phyloP scores from a whole-genome alignment of 441 rosid genomes.

The Cnidoscolus chayamansa region DNA sequence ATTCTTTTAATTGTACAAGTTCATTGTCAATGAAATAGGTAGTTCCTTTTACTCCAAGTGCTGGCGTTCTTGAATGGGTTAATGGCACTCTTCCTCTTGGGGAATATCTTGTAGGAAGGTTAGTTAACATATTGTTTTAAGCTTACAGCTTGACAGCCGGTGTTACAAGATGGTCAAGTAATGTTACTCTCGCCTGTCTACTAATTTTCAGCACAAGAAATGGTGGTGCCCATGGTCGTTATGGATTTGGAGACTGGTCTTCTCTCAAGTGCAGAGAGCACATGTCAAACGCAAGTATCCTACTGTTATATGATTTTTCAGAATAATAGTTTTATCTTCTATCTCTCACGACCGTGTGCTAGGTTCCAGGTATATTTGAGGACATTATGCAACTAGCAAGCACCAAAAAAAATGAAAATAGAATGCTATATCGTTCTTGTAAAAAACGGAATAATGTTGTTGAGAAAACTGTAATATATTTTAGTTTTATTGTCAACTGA shows the following conservation, averaged over 20 bases:
- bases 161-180: conserved; percentile 17
- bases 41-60: conserved; percentile 97
- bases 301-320: conserved; percentile 11
- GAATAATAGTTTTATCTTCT: background rate
- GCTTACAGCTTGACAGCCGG: conserved; percentile 11
- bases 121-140: conserved; percentile 22
- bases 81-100: conserved; percentile 97
- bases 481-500: too few species aligned
- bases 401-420: background rate
- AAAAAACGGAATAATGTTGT: background rate
- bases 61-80: conserved; percentile 99
- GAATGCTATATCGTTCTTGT: background rate
- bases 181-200: conserved; percentile 17
- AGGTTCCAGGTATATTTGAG: background rate
- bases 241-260: conserved; percentile 86
- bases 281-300: conserved; percentile 65
- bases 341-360: background rate
- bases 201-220: conserved; percentile 59
- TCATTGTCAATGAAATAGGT: conserved; percentile 50
- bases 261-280: conserved; percentile 75
- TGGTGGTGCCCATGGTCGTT: conserved; percentile 91
- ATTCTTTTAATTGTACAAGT: conserved; percentile 8
- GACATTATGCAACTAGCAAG: background rate
- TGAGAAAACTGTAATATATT: background rate
- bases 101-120: conserved; percentile 97